Conservation (phyloP, 345 rosid species). For the Rhodamnia rubescens region DNA sequence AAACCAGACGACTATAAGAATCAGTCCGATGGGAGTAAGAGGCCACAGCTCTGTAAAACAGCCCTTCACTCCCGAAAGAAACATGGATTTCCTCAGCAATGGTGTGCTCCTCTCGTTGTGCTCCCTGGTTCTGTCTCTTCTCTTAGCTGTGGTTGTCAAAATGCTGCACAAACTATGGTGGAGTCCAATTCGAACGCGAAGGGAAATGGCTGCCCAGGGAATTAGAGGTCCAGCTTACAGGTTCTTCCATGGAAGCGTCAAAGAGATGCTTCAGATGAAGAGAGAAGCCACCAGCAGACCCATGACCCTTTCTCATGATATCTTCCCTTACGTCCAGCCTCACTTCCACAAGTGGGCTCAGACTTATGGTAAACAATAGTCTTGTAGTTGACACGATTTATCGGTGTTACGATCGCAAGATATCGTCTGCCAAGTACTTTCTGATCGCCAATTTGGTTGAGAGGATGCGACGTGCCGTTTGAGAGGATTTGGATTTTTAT, state of each 20-base stretch:
- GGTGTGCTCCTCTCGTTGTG: not conserved
- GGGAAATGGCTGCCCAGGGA: slow-evolving; percentile 10
- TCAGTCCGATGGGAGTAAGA: no score
- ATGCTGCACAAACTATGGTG: slow-evolving; percentile 1
- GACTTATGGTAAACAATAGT: not conserved
- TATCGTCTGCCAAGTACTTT: not conserved
- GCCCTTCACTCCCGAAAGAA: not conserved
- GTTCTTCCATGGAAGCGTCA: slow-evolving; percentile 10
- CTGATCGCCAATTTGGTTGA: not conserved
- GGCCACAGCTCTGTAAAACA: not conserved
- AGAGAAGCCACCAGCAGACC: not conserved
- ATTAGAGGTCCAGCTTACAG: slow-evolving; percentile 3
- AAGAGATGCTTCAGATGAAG: not conserved
- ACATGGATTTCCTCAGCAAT: not conserved
- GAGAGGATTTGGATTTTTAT: not conserved
- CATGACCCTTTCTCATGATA: not conserved
- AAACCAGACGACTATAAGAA: no score
- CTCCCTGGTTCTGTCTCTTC: not conserved
- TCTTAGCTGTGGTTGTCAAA: not conserved
- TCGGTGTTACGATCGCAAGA: not conserved
- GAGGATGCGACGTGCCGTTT: not conserved
- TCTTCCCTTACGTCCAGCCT: slow-evolving; percentile 1
- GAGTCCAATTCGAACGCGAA: slow-evolving; percentile 7
- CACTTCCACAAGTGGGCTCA: not conserved
- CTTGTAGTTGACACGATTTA: not conserved